Base-by-base conservation (phyloP, 129 eudicot genomes). In the Chrysanthemum seticuspe region DNA sequence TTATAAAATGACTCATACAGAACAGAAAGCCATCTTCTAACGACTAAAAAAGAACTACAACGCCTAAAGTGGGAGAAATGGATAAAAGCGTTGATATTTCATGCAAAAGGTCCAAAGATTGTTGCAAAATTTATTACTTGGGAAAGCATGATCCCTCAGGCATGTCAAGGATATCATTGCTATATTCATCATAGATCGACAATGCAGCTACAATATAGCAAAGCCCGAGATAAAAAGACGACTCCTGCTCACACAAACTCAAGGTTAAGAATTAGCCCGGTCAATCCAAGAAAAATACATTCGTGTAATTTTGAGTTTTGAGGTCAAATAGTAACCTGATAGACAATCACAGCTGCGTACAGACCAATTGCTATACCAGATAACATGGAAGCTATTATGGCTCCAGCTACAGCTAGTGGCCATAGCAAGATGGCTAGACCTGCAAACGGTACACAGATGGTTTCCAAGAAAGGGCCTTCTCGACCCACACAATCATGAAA, bases 111-210 rank as follows among this genome's bases (percentile, higher is more conserved):
- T 0, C 47, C 47, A 40, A 40, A 40, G 2, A 40, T 40, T 67
- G 31, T 13, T 15, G 5, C 12, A 25, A 59, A 27, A 23, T 15
- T 56, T 18, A 50, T 64, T 68, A 93, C 98, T 86, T 86, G 19
- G 98, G 98, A 78, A 93, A 89, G 79, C 97, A 93, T 71, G 98
- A 81, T 16, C 98, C 98, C 79, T 89, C 97, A 1, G 89, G 97
- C 97, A 89, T 84, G 85, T 89, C 95, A 62, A 93, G 95, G 76
- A 89, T 53, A 75, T 93, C 98, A 40, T 93, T 93, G 86, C 86
- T 87, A 74, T 93, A 93, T 76, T 93, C 98, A 74, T 93, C 98
- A 72, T 76, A 93, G 15, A 89, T 87, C 67, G 96, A 88, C 74
- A 93, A 53, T 19, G 95, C 85, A 62, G 98, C 84, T 47, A 85